Conservation (phyloP, 495 filamentous ascomycete species). For the Xylaria acuta region DNA sequence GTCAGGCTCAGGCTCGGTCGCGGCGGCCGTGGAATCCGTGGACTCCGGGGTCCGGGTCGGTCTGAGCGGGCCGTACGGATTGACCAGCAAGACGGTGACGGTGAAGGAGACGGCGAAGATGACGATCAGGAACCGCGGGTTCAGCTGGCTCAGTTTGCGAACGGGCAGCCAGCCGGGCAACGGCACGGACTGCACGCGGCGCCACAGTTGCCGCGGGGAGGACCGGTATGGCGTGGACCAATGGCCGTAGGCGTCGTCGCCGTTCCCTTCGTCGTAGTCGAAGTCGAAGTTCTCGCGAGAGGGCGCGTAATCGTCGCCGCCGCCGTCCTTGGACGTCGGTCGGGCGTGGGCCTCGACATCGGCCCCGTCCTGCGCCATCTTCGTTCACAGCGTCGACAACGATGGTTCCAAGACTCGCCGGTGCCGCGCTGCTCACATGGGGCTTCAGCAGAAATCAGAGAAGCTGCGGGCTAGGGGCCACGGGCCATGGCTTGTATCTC, state of each 20-base stretch:
- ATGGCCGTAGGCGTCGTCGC: conserved; percentile 23
- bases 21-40: conserved; percentile 18
- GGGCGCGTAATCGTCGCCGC: background rate
- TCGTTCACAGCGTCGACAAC: conserved; percentile 46
- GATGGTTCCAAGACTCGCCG: conserved; percentile 2
- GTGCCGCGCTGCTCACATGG: background rate
- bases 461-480: background rate
- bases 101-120: conserved; percentile 30
- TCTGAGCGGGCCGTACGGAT: conserved; percentile 34
- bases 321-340: conserved; percentile 31
- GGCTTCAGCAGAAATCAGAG: background rate
- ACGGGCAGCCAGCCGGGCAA: conserved; percentile 33
- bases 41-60: conserved; percentile 24
- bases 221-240: conserved; percentile 26
- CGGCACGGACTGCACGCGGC: conserved; percentile 31
- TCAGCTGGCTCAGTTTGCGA: conserved; percentile 38
- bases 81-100: conserved; percentile 34
- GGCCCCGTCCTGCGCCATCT: conserved; percentile 33
- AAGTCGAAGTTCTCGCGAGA: conserved; percentile 37
- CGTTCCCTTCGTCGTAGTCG: conserved; percentile 14
- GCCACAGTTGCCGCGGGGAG: conserved; percentile 31
- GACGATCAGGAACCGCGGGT: conserved; percentile 31
- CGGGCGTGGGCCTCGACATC: conserved; percentile 38
- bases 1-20: background rate
- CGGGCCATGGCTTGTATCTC: conserved; percentile 11